A percentile compares a stretch with the other conserved stretches of the same genome.
Evolutionary conservation across 1,139 yeast genomes (phyloP).

Genomic region (Blastobotrys petasosporus): DNA sequence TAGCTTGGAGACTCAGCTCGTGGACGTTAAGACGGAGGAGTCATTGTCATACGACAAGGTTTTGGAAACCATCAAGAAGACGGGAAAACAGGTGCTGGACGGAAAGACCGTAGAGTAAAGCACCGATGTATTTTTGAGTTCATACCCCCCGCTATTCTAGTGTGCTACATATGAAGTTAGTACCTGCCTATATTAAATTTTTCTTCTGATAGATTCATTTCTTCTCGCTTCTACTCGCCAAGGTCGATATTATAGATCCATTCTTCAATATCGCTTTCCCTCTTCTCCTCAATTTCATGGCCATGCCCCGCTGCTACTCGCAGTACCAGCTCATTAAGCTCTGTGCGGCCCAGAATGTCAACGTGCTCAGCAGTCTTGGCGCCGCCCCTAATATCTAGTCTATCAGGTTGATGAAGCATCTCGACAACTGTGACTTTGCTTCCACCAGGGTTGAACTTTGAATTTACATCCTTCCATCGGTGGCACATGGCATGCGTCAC

Average conservation of each 20-base stretch:
- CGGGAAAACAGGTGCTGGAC: slow-evolving; percentile 76
- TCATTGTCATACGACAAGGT: slow-evolving; percentile 66
- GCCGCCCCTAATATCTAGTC: slow-evolving; percentile 93
- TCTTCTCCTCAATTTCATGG: slow-evolving; percentile 52
- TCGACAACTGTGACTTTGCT: slow-evolving; percentile 74
- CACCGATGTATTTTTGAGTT: background rate
- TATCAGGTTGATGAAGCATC: slow-evolving; percentile 86
- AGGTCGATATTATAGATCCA: slow-evolving; percentile 49
- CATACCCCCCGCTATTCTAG: background rate
- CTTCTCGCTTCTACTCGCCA: slow-evolving; percentile 19
- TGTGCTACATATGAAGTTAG: background rate
- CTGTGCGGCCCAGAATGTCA: slow-evolving; percentile 90
- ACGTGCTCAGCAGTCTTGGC: slow-evolving; percentile 98
- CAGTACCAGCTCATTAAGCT: slow-evolving; percentile 75
- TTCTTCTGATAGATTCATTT: background rate
- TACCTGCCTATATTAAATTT: slow-evolving; percentile 3
- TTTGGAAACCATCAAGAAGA: slow-evolving; percentile 71
- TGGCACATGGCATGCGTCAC: slow-evolving; percentile 77
- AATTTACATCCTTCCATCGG: slow-evolving; percentile 70
- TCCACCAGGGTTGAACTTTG: slow-evolving; percentile 78
- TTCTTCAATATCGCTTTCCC: slow-evolving; percentile 53
- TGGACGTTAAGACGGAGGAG: slow-evolving; percentile 61
- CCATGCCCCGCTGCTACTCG: slow-evolving; percentile 81
- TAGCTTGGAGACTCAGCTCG: slow-evolving; percentile 75
- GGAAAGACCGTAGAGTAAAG: slow-evolving; percentile 44